These are phyloP conservation scores for Eutreptiella sp. DNA, from an alignment of 208 protist genomes.

Conservation along the genomic window DNA sequence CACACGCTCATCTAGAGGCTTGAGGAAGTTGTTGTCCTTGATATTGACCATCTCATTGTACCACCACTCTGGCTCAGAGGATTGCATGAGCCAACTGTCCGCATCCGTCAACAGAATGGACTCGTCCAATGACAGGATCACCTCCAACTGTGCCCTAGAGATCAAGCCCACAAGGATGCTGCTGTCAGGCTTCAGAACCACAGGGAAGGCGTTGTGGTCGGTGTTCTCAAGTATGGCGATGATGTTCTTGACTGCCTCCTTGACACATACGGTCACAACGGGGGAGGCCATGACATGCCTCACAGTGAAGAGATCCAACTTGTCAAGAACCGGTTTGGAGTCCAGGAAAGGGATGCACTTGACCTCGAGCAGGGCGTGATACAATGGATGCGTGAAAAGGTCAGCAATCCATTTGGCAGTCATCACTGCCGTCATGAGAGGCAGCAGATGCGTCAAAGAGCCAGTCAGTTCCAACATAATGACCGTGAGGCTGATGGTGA, in stretches of 20 bases:
- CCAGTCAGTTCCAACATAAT: constrained; percentile 88
- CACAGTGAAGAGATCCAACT: constrained; percentile 74
- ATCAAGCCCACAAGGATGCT: constrained; percentile 73
- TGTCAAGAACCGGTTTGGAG: constrained; percentile 45
- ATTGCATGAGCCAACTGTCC: too few relatives aligned
- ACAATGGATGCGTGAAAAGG: constrained; percentile 72
- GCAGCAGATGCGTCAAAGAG: constrained; percentile 81
- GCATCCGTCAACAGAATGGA: not conserved
- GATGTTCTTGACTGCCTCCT: constrained; percentile 62
- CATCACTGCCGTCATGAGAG: constrained; percentile 84
- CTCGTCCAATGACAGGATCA: constrained; percentile 50
- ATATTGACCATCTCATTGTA: constrained; percentile 32
- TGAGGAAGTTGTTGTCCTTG: constrained; percentile 51
- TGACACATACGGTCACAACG: constrained; percentile 56
- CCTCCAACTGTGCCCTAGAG: constrained; percentile 69
- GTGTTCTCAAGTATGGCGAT: constrained; percentile 53
- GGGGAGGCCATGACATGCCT: constrained; percentile 77
- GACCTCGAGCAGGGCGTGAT: constrained; percentile 78
- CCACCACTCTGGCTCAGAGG: too few relatives aligned
- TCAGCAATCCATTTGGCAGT: constrained; percentile 80
- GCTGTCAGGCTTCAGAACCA: constrained; percentile 50
- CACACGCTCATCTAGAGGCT: not conserved
- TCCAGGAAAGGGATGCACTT: constrained; percentile 75
- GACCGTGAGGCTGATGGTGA: constrained; percentile 84
- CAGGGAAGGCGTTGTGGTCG: constrained; percentile 83